Evolutionary conservation across 2,329 filamentous ascomycete genomes (phyloP).

Genomic region (Chlorencoelia australis): DNA sequence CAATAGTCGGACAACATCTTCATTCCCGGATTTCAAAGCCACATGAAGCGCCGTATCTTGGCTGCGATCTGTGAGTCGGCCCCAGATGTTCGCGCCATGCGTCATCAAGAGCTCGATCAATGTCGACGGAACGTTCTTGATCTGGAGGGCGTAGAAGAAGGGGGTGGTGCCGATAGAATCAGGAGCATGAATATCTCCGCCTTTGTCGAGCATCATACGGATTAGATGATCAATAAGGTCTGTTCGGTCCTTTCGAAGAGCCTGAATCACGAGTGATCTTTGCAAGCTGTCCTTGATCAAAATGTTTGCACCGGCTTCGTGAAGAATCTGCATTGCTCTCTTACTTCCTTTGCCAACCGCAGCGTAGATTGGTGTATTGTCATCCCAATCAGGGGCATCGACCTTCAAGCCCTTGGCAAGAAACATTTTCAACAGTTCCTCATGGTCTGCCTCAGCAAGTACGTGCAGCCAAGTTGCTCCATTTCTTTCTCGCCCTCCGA

Average conservation of each 20-base stretch:
- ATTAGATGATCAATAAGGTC: neutral
- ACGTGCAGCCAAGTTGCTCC: slow-evolving; percentile 7
- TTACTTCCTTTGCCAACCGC: neutral
- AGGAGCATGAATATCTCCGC: slow-evolving; percentile 1
- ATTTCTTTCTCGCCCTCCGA: slow-evolving; percentile 6
- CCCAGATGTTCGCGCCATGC: neutral
- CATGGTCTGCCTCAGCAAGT: slow-evolving; percentile 1
- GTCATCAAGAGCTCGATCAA: slow-evolving; percentile 1
- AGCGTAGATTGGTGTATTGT: slow-evolving; percentile 3
- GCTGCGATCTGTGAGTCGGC: neutral
- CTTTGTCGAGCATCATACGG: neutral
- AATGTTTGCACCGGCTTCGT: neutral
- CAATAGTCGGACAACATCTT: slow-evolving; percentile 2
- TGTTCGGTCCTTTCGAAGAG: neutral
- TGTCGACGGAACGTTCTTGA: neutral
- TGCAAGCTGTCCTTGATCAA: neutral
- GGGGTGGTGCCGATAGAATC: neutral
- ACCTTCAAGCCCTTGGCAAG: slow-evolving; percentile 2
- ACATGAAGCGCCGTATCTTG: slow-evolving; percentile 3
- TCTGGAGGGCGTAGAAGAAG: slow-evolving; percentile 1
- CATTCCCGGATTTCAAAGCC: neutral
- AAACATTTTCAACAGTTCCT: slow-evolving; percentile 2
- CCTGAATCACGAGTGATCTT: slow-evolving; percentile 3
- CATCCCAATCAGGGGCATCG: slow-evolving; percentile 5
- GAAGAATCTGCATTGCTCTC: neutral